phyloP scores from a whole-genome alignment of 2,329 filamentous ascomycete species.

The Cladosporium sp. region DNA sequence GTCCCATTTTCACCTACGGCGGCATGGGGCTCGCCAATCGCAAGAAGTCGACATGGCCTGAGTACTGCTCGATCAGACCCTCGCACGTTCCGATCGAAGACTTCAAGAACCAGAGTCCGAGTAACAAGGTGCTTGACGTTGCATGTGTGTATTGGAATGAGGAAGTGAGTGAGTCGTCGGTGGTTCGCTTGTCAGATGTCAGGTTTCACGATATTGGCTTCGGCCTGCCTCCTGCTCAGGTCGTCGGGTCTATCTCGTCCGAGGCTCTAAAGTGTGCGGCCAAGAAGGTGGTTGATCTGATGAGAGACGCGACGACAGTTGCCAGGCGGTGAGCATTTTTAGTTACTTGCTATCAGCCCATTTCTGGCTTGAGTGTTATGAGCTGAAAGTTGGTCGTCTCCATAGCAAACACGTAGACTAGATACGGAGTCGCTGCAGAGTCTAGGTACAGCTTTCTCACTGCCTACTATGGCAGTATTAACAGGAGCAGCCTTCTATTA shows the following conservation, averaged over 20 bases:
- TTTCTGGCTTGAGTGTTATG: neutral
- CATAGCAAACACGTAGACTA: neutral
- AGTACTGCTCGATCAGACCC: neutral
- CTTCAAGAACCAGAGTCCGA: neutral
- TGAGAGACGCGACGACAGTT: neutral
- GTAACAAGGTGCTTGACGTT: neutral
- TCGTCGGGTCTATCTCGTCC: neutral
- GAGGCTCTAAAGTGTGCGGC: neutral
- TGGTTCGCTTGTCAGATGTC: neutral
- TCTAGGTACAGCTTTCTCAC: neutral
- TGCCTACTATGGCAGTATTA: neutral
- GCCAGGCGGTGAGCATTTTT: neutral
- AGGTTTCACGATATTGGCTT: neutral
- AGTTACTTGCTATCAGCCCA: too few relatives aligned
- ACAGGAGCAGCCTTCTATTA: neutral
- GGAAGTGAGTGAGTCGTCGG: neutral
- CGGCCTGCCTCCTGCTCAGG: too few relatives aligned
- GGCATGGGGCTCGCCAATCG: neutral
- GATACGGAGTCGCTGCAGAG: too few relatives aligned
- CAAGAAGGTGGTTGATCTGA: neutral
- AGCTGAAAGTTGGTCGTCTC: neutral
- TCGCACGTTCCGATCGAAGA: too few relatives aligned
- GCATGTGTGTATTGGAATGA: too few relatives aligned
- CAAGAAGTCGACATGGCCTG: neutral
- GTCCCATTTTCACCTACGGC: neutral